Evolutionary conservation across 1,284 basidiomycete species (phyloP).

Genomic region (Exobasidium rhododendri): DNA sequence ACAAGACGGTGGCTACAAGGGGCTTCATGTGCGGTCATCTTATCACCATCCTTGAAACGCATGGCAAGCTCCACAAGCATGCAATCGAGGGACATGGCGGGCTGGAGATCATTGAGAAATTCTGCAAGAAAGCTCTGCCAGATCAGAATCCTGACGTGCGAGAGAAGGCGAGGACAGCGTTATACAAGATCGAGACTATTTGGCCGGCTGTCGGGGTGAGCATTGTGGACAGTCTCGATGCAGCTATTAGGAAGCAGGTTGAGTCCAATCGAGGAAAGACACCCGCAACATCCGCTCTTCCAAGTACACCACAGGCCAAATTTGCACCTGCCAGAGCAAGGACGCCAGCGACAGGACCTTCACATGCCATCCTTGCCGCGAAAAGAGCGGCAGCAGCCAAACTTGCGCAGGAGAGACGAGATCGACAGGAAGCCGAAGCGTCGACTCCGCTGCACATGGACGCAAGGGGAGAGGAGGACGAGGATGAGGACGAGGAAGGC

Average conservation of each 20-base stretch:
- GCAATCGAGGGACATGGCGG: slow-evolving; percentile 59
- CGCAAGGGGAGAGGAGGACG: background rate
- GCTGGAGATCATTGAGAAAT: slow-evolving; percentile 62
- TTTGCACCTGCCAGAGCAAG: background rate
- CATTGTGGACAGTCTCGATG: slow-evolving; percentile 71
- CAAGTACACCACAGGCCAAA: background rate
- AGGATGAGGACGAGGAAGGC: background rate
- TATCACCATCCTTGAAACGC: slow-evolving; percentile 47
- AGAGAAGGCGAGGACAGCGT: slow-evolving; percentile 70
- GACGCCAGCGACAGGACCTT: slow-evolving; percentile 22
- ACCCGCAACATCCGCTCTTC: background rate
- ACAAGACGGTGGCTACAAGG: slow-evolving; percentile 81
- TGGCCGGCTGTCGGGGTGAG: slow-evolving; percentile 69
- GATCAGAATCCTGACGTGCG: slow-evolving; percentile 79
- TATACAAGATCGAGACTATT: slow-evolving; percentile 74
- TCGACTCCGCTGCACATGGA: slow-evolving; percentile 4
- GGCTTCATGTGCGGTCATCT: slow-evolving; percentile 61
- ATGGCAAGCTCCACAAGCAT: slow-evolving; percentile 39
- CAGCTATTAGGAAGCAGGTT: slow-evolving; percentile 71
- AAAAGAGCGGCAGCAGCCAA: slow-evolving; percentile 44
- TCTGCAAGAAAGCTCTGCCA: slow-evolving; percentile 67
- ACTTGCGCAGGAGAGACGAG: slow-evolving; percentile 28
- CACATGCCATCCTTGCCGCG: slow-evolving; percentile 45
- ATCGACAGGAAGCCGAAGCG: slow-evolving; percentile 29
- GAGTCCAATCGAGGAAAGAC: slow-evolving; percentile 2